Conservation (phyloP, 768 basidiomycete genomes). For the Pisolithus sp. region DNA sequence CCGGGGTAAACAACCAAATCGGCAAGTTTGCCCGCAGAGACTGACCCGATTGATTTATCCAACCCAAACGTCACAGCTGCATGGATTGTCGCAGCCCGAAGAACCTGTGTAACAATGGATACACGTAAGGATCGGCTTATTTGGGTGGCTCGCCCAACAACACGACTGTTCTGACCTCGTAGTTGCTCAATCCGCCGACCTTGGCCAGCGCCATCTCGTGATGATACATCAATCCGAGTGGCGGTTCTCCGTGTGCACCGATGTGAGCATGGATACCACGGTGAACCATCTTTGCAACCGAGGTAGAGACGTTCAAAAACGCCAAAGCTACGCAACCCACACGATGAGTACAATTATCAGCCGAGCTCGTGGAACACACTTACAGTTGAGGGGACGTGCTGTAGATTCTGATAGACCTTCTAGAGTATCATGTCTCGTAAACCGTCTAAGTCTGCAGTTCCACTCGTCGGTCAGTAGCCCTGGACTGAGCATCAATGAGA, state of each 20-base stretch:
- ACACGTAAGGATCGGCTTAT: neutral
- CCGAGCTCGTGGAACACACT: slow-evolving; percentile 9
- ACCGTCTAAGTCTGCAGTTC: slow-evolving; percentile 47
- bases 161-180: slow-evolving; percentile 43
- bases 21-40: slow-evolving; percentile 61
- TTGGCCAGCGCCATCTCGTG: slow-evolving; percentile 64
- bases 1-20: slow-evolving; percentile 64
- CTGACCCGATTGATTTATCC: slow-evolving; percentile 52
- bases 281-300: slow-evolving; percentile 62
- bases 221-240: slow-evolving; percentile 71
- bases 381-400: slow-evolving; percentile 53
- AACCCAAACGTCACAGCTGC: slow-evolving; percentile 65
- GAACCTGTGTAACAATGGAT: slow-evolving; percentile 35
- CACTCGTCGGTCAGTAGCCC: neutral
- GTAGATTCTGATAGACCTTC: slow-evolving; percentile 57
- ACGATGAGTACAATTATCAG: neutral
- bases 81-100: slow-evolving; percentile 61
- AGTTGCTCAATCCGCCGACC: slow-evolving; percentile 61
- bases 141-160: neutral
- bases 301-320: slow-evolving; percentile 62
- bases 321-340: slow-evolving; percentile 43
- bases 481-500: neutral
- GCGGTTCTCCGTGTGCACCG: slow-evolving; percentile 70
- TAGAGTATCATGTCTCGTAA: slow-evolving; percentile 59
- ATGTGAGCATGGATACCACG: slow-evolving; percentile 58